Percentiles rank a stretch among this genome's conserved stretches.
These are phyloP conservation scores for Trametes versicolor DNA, from an alignment of 1,284 basidiomycete species.

Conservation along the genomic window DNA sequence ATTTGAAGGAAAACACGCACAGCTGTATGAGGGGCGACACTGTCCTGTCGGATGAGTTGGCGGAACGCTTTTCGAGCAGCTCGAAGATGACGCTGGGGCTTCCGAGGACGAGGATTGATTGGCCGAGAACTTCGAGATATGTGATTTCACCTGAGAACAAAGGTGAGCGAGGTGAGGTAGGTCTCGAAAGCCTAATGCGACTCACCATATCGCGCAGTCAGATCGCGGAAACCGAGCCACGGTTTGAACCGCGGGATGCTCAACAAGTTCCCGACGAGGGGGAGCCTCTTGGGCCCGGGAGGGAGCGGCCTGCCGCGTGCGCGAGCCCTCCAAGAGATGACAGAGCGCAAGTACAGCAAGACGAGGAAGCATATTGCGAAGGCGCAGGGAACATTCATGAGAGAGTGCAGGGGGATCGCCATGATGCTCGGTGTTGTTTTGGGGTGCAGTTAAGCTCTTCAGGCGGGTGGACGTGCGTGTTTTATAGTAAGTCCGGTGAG, in stretches of 20 bases:
- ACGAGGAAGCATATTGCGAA: background rate
- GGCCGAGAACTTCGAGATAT: slow-evolving; percentile 6
- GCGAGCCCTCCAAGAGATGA: slow-evolving; percentile 11
- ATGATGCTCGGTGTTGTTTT: background rate
- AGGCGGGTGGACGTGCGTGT: too few relatives aligned
- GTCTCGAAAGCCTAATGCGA: background rate
- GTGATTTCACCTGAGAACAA: slow-evolving; percentile 1
- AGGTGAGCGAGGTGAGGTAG: background rate
- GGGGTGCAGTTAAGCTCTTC: background rate
- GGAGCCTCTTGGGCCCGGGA: slow-evolving; percentile 6
- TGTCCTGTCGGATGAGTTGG: slow-evolving; percentile 14
- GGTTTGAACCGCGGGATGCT: slow-evolving; percentile 9
- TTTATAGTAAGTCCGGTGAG: background rate
- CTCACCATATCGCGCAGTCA: slow-evolving; percentile 6
- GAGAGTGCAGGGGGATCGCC: background rate
- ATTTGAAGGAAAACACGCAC: slow-evolving; percentile 12
- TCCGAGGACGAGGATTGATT: slow-evolving; percentile 14
- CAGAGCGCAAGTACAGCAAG: slow-evolving; percentile 3
- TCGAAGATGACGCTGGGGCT: slow-evolving; percentile 13
- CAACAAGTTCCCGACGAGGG: slow-evolving; percentile 11
- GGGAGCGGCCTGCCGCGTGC: slow-evolving; percentile 9
- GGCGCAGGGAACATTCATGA: background rate
- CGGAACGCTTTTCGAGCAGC: slow-evolving; percentile 21
- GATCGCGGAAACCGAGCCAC: slow-evolving; percentile 18
- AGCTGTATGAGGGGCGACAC: slow-evolving; percentile 11